Evolutionary conservation across 2,329 filamentous ascomycete species (phyloP).

Genomic region (Arthrobotrys musiformis): DNA sequence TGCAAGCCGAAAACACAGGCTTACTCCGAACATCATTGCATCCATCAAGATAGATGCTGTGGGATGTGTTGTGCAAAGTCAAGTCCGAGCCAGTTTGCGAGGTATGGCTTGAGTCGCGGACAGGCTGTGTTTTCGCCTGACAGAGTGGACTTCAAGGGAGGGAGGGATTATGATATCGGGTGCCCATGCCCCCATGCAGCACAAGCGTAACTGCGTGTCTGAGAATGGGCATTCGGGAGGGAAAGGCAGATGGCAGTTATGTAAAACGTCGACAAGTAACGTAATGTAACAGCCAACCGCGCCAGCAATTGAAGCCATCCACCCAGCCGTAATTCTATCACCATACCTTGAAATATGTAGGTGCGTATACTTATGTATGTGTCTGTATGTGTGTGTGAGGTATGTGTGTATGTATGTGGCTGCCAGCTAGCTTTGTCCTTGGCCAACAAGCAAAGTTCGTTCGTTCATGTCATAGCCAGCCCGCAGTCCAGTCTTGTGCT

Average conservation of each 20-base stretch:
- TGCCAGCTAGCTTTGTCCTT: constrained; percentile 23
- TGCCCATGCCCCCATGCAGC: constrained; percentile 27
- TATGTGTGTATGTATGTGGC: constrained; percentile 19
- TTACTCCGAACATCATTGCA: too few species aligned
- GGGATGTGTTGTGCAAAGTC: background rate
- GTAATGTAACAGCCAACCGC: constrained; percentile 6
- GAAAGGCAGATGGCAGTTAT: background rate
- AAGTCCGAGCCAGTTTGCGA: background rate
- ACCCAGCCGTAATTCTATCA: background rate
- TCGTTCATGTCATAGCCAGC: too few species aligned
- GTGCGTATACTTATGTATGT: background rate
- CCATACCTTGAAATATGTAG: background rate
- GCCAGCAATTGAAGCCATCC: background rate
- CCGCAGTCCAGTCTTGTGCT: constrained; percentile 31
- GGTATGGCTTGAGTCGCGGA: constrained; percentile 12
- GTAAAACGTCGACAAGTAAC: constrained; percentile 6
- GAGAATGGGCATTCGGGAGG: background rate
- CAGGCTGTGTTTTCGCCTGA: constrained; percentile 12
- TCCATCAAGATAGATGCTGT: constrained; percentile 13
- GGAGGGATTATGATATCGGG: too few species aligned
- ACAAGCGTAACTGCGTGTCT: constrained; percentile 12
- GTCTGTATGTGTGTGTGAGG: background rate
- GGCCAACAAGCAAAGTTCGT: background rate
- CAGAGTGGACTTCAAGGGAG: background rate
- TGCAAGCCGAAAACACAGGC: background rate